These are phyloP conservation scores for Stereocaulon alpinum DNA, from an alignment of 495 filamentous ascomycete species.

Conservation along the genomic window DNA sequence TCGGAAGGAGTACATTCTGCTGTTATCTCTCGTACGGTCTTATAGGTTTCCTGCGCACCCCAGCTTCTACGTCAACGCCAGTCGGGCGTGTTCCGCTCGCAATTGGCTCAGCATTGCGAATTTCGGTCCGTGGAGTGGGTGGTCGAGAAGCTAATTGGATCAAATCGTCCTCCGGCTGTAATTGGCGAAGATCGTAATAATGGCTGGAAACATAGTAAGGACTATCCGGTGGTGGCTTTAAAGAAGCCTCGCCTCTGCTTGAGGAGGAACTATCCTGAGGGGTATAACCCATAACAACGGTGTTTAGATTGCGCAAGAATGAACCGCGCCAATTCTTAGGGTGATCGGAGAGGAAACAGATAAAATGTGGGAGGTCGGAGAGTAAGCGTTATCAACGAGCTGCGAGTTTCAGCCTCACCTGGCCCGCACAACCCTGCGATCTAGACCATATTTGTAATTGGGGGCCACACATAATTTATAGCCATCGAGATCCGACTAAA, in stretches of 20 bases:
- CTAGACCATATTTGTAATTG: not conserved
- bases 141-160: slow-evolving; percentile 2
- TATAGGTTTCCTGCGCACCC: not conserved
- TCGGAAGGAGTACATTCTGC: not conserved
- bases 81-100: not conserved
- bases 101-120: not conserved
- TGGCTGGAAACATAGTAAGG: not conserved
- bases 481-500: too few species aligned
- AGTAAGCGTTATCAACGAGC: not conserved
- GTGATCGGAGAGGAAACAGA: not conserved
- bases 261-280: not conserved
- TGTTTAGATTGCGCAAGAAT: not conserved
- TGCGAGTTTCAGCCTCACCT: not conserved
- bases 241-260: not conserved
- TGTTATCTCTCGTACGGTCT: not conserved
- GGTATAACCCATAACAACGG: not conserved
- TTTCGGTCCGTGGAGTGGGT: not conserved
- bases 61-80: not conserved
- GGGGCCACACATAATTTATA: not conserved
- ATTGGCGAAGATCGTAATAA: slow-evolving; percentile 6
- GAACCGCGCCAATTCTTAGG: not conserved
- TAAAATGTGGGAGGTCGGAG: not conserved
- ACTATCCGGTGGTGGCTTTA: not conserved
- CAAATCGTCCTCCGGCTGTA: not conserved
- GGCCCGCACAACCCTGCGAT: not conserved